phyloP scores from a whole-genome alignment of 2,329 filamentous ascomycete species.

The Pestalotiopsis sp. region DNA sequence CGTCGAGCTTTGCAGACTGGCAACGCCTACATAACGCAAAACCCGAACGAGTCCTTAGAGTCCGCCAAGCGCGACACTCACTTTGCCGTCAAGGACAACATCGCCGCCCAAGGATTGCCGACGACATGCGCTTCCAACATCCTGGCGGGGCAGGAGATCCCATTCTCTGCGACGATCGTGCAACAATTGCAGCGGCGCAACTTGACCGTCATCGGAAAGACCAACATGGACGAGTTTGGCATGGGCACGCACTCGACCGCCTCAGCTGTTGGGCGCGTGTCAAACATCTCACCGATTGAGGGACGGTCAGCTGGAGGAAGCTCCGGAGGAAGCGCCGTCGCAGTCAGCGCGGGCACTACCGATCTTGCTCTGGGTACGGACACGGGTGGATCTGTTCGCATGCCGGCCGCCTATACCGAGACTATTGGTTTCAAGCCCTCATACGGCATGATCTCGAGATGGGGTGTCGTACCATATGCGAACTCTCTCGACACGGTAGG shows the following conservation, averaged over 20 bases:
- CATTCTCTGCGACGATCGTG: conserved; percentile 83
- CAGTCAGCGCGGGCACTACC: conserved; percentile 65
- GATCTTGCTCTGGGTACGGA: conserved; percentile 83
- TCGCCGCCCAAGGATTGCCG: conserved; percentile 63
- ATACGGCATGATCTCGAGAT: conserved; percentile 84
- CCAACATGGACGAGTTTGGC: conserved; percentile 94
- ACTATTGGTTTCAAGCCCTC: conserved; percentile 88
- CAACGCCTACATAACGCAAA: conserved; percentile 11
- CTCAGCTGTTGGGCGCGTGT: conserved; percentile 69
- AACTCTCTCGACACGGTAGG: conserved; percentile 93
- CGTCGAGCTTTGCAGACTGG: conserved; percentile 18
- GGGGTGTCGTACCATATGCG: conserved; percentile 87
- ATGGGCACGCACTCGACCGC: conserved; percentile 84
- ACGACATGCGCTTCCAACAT: conserved; percentile 86
- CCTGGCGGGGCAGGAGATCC: conserved; percentile 70
- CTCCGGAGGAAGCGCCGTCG: conserved; percentile 90
- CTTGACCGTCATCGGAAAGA: conserved; percentile 72
- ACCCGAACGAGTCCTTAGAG: neutral
- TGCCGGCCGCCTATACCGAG: conserved; percentile 86
- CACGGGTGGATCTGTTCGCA: conserved; percentile 84
- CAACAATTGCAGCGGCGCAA: conserved; percentile 65
- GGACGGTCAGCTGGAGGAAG: conserved; percentile 76
- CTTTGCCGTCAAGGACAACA: conserved; percentile 74
- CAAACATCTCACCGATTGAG: conserved; percentile 44
- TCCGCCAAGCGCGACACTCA: conserved; percentile 39